Conservation (phyloP, 257 asterid genomes). For the Nicotiana tomentosiformis region DNA sequence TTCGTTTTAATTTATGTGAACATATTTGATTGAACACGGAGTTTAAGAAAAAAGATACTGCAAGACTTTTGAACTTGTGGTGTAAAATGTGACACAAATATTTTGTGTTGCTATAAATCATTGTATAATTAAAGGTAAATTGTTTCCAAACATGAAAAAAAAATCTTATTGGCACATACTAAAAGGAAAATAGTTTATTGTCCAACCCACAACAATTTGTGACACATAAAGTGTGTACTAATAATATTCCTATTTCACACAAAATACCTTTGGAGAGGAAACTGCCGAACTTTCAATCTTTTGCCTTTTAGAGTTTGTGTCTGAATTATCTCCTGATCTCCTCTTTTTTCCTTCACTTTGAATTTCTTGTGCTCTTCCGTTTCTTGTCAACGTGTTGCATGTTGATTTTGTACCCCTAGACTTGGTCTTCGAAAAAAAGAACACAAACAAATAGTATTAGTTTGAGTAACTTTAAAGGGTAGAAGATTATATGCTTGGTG, state of each 20-base stretch:
- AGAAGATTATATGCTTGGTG: not conserved
- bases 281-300: constrained; percentile 6
- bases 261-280: constrained; percentile 16
- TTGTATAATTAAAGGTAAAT: too few relatives aligned
- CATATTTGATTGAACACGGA: too few relatives aligned
- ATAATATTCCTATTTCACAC: not conserved
- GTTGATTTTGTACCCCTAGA: constrained; percentile 10
- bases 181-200: too few relatives aligned
- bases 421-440: constrained; percentile 10
- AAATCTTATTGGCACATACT: too few relatives aligned
- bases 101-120: too few relatives aligned
- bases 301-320: constrained; percentile 15
- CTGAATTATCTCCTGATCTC: constrained; percentile 18
- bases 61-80: too few relatives aligned
- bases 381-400: constrained; percentile 10
- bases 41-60: too few relatives aligned
- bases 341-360: constrained; percentile 18
- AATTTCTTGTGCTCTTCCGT: constrained; percentile 11
- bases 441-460: not conserved
- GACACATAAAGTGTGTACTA: not conserved
- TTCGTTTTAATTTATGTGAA: too few relatives aligned
- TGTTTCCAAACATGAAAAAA: too few relatives aligned
- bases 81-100: too few relatives aligned
- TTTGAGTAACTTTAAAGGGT: not conserved
- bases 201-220: too few relatives aligned